phyloP scores from a whole-genome alignment of 2,329 filamentous ascomycete genomes.

The Passalora sequoiae region DNA sequence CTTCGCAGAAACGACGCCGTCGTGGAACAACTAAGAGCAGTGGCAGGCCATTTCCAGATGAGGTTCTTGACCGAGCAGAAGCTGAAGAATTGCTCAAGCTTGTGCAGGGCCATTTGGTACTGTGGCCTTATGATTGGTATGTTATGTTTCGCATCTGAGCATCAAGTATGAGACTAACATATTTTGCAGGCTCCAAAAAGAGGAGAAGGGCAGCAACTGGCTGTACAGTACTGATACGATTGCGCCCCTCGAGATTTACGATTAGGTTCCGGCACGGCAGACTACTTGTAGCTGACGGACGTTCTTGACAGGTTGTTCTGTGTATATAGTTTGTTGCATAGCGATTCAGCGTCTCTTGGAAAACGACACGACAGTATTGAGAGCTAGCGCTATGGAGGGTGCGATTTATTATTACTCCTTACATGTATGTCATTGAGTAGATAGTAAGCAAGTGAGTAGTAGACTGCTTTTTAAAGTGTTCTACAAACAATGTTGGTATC shows the following conservation, averaged over 20 bases:
- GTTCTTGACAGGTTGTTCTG: too few species aligned
- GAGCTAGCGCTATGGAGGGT: too few species aligned
- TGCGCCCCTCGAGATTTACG: conserved; percentile 91
- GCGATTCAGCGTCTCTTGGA: too few species aligned
- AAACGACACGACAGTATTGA: too few species aligned
- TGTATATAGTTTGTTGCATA: too few species aligned
- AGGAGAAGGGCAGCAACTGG: conserved; percentile 93
- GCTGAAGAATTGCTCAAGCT: conserved; percentile 76
- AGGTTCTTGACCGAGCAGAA: conserved; percentile 67
- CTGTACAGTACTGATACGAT: conserved; percentile 94
- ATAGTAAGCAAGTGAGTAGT: too few species aligned
- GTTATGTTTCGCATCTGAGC: conserved; percentile 20
- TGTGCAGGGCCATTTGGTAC: conserved; percentile 81
- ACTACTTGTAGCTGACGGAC: too few species aligned
- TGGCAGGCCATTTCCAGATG: conserved; percentile 62
- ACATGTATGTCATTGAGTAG: too few species aligned
- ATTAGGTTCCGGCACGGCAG: too few species aligned
- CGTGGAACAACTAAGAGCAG: conserved; percentile 67
- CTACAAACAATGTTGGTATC: too few species aligned
- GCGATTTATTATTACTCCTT: too few species aligned
- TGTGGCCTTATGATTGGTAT: conserved; percentile 91
- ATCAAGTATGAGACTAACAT: conserved; percentile 13
- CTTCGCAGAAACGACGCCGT: conserved; percentile 56
- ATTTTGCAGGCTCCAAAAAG: conserved; percentile 63
- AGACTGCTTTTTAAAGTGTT: too few species aligned